Evolutionary conservation across 2,329 filamentous ascomycete genomes (phyloP).

Genomic region (Epichloe gansuensis): DNA sequence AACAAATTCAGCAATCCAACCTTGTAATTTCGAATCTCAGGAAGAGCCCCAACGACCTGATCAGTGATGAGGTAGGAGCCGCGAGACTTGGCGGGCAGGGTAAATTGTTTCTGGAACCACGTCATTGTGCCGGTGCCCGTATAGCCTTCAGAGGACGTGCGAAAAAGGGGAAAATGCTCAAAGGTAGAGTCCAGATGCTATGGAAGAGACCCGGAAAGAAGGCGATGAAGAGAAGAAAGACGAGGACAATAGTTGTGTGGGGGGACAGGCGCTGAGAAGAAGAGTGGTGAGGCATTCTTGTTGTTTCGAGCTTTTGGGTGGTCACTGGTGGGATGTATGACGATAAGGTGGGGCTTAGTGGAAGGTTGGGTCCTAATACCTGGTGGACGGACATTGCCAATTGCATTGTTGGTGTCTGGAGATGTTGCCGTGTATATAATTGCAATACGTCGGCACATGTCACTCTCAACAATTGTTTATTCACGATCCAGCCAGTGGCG

Average conservation of each 20-base stretch:
- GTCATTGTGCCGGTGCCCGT: constrained; percentile 38
- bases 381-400: too few relatives aligned
- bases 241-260: constrained; percentile 31
- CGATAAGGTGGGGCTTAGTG: constrained; percentile 1
- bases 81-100: constrained; percentile 61
- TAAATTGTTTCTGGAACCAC: constrained; percentile 79
- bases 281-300: constrained; percentile 4
- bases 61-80: constrained; percentile 88
- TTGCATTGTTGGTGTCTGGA: not conserved
- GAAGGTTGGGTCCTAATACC: not conserved
- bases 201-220: constrained; percentile 44
- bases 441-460: not conserved
- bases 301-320: not conserved
- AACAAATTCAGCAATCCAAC: constrained; percentile 81
- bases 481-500: too few relatives aligned
- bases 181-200: constrained; percentile 36
- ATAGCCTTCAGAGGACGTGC: constrained; percentile 17
- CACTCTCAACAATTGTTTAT: too few relatives aligned
- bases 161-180: constrained; percentile 27
- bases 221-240: constrained; percentile 35
- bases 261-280: constrained; percentile 18
- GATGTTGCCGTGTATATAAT: not conserved
- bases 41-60: constrained; percentile 55
- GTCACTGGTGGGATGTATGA: constrained; percentile 1
- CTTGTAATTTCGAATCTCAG: constrained; percentile 74